Evolutionary conservation across 2,329 filamentous ascomycete genomes (phyloP).

Genomic region (Mycosphaerella sp.): DNA sequence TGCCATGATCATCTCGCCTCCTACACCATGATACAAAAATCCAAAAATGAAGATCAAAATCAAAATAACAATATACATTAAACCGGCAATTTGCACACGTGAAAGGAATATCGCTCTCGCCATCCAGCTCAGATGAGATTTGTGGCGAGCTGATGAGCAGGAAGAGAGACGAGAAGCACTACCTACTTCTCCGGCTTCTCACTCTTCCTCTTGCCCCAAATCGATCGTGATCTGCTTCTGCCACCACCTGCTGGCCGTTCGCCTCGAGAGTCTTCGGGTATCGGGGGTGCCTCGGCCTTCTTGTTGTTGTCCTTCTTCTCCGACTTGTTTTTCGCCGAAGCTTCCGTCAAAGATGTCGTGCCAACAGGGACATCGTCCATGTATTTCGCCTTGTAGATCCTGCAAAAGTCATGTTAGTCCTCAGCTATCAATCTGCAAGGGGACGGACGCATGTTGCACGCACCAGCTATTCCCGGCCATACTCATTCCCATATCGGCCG

Average conservation of each 20-base stretch:
- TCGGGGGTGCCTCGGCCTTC: conserved; percentile 17
- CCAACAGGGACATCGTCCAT: conserved; percentile 43
- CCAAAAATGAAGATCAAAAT: too few species aligned
- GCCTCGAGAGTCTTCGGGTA: conserved; percentile 11
- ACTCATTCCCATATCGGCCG: conserved; percentile 87
- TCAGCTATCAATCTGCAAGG: not conserved
- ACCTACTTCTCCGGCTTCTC: conserved; percentile 2
- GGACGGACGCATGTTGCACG: not conserved
- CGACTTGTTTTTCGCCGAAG: conserved; percentile 4
- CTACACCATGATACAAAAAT: not conserved
- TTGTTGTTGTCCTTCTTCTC: conserved; percentile 16
- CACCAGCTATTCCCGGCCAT: conserved; percentile 99
- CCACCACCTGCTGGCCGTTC: conserved; percentile 3
- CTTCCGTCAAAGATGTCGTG: not conserved
- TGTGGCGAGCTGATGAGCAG: not conserved
- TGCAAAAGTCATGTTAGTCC: conserved; percentile 34
- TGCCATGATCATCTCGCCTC: not conserved
- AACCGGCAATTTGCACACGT: conserved; percentile 6
- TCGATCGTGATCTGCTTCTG: conserved; percentile 18
- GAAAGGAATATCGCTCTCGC: not conserved
- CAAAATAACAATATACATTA: conserved; percentile 7
- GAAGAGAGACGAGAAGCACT: not conserved
- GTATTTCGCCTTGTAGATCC: conserved; percentile 97
- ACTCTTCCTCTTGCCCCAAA: conserved; percentile 18
- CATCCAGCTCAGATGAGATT: not conserved